Base-by-base conservation (phyloP, 2,329 filamentous ascomycete species). In the Diplodia intermedia region DNA sequence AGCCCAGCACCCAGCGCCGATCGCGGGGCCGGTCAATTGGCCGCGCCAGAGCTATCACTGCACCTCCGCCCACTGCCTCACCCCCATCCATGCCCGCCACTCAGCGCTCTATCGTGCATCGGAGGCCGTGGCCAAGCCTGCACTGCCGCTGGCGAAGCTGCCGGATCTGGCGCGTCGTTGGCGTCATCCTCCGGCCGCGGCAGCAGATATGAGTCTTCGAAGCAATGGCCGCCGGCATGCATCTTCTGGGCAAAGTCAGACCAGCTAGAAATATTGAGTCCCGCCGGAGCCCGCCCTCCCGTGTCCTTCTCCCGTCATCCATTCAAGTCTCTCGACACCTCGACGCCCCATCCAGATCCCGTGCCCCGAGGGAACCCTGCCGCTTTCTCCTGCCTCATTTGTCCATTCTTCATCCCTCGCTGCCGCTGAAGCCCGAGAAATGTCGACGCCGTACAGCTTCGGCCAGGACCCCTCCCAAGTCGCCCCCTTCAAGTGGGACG, bases 401-500 rank as follows among this genome's bases (percentile, higher is more conserved):
- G 11, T 49, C 4, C 26, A 15, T 49, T 3, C 26, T 8, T 4
- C 26, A 36, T 50, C 36, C 31, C 31, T 31, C 33, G 38, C 26
- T 50, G 14, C 40, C 8, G 4, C 23, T 52, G 8, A 15, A n/a
- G 4, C 1, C 18, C 1, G 29, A 31, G 14, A 15, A 23, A 67
- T 67, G 53, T 67, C 65, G 26, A 67, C 55, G 4, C 65, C 65
- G 9, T 67, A 67, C 54, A 49, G 14, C 40, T 53, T 67, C 43
- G 53, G n/a, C n/a, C 9, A 49, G 15, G 55, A 57, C 47, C 53
- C 65, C 54, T 36, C 65, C 38, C 52, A 67, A n/a, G 61, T 57
- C 47, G 76, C 74, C 73, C 73, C 75, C 65, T 71, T 73, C 67
- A 69, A 75, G 47, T 77, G 72, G 57, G 66, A 70, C 40, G 74